These are phyloP conservation scores for Pichia sp. DNA, from an alignment of 1,139 yeast genomes.

Conservation along the genomic window DNA sequence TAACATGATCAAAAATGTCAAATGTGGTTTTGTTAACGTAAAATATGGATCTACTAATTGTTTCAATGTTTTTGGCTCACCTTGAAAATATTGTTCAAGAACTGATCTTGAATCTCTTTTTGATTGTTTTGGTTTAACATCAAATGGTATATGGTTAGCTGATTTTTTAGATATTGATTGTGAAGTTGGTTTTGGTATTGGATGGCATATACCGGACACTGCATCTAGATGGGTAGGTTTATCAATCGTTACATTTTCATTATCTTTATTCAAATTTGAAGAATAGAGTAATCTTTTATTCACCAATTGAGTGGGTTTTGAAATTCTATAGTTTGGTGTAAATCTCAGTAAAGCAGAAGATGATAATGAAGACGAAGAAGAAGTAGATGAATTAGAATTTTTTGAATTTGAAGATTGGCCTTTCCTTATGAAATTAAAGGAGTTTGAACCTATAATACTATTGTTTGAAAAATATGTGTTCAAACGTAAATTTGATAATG, in stretches of 20 bases:
- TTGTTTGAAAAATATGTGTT: slow-evolving; percentile 21
- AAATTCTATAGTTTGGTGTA: slow-evolving; percentile 21
- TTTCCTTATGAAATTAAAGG: slow-evolving; percentile 13
- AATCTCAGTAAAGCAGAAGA: slow-evolving; percentile 16
- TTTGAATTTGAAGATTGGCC: not conserved
- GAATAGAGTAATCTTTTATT: not conserved
- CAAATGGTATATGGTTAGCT: slow-evolving; percentile 47
- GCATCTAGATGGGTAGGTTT: slow-evolving; percentile 5
- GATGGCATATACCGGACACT: slow-evolving; percentile 20
- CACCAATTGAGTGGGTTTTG: not conserved
- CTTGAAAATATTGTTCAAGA: slow-evolving; percentile 20
- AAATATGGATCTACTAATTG: slow-evolving; percentile 51
- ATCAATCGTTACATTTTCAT: not conserved
- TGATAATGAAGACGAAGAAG: not conserved
- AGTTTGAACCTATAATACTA: slow-evolving; percentile 10
- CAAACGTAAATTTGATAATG: slow-evolving; percentile 5
- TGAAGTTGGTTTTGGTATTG: slow-evolving; percentile 10
- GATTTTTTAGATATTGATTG: not conserved
- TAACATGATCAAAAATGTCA: slow-evolving; percentile 80
- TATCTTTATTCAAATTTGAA: slow-evolving; percentile 13
- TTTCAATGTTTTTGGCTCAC: slow-evolving; percentile 28
- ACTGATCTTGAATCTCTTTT: slow-evolving; percentile 17
- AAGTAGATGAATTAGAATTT: not conserved
- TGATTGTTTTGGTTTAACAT: slow-evolving; percentile 38
- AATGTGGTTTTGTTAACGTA: slow-evolving; percentile 80